phyloP scores from a whole-genome alignment of 192 early-diverging fungal species.

The Spizellomyces punctatus region DNA sequence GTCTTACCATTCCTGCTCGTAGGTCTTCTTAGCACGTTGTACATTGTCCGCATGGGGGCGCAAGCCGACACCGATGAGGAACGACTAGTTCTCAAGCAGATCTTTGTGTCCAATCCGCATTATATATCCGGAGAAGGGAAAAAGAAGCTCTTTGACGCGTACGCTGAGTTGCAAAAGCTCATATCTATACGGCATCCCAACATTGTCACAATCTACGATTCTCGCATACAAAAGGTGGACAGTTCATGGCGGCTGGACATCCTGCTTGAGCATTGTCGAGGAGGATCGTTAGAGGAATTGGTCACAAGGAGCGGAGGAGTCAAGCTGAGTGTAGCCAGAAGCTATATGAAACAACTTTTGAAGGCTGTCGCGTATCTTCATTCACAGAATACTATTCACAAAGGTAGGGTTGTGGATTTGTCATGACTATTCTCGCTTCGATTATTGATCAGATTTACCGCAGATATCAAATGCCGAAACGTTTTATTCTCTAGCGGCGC shows the following conservation, averaged over 20 bases:
- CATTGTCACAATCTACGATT: conserved; percentile 36
- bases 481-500: conserved; percentile 31
- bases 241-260: conserved; percentile 25
- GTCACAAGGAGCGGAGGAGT: conserved; percentile 31
- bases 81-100: conserved; percentile 18
- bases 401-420: conserved; percentile 35
- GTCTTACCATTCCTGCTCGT: background rate
- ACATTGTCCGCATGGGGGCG: conserved; percentile 15
- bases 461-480: conserved; percentile 32
- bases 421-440: too few species aligned
- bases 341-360: conserved; percentile 37
- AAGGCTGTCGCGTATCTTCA: conserved; percentile 44
- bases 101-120: conserved; percentile 12
- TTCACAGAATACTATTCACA: conserved; percentile 41
- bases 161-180: conserved; percentile 27
- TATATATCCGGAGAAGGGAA: conserved; percentile 32
- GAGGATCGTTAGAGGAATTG: conserved; percentile 32
- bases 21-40: conserved; percentile 20
- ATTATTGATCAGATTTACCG: background rate
- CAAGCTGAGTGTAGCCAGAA: conserved; percentile 20
- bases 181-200: conserved; percentile 33
- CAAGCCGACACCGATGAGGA: background rate
- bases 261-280: conserved; percentile 34
- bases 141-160: conserved; percentile 34
- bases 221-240: conserved; percentile 3